Evolutionary conservation across 768 basidiomycete genomes (phyloP).

Genomic region (Panellus pusillus): DNA sequence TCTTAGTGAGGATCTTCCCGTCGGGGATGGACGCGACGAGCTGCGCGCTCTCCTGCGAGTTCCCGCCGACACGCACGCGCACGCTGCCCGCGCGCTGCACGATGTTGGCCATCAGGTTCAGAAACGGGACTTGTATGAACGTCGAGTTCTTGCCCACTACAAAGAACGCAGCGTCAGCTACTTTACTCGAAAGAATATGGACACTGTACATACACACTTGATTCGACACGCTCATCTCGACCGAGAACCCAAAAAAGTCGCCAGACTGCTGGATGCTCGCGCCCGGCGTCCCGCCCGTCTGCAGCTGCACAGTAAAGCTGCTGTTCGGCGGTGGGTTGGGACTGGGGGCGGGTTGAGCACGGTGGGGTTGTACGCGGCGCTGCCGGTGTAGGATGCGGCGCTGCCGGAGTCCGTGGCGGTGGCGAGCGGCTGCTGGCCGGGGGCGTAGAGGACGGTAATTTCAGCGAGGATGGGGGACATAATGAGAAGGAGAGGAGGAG

Average conservation of each 20-base stretch:
- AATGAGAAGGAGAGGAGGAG: too few relatives aligned
- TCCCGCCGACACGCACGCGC: constrained; percentile 57
- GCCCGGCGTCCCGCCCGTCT: constrained; percentile 30
- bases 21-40: constrained; percentile 36
- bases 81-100: constrained; percentile 48
- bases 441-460: constrained; percentile 26
- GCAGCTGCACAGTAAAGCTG: constrained; percentile 46
- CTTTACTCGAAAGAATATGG: too few relatives aligned
- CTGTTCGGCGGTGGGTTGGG: constrained; percentile 40
- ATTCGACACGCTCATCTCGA: constrained; percentile 46
- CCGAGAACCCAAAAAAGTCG: constrained; percentile 38
- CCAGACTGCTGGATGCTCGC: constrained; percentile 39
- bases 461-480: constrained; percentile 7
- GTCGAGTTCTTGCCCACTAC: constrained; percentile 17
- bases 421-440: constrained; percentile 20
- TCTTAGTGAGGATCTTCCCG: constrained; percentile 43
- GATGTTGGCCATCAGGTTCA: constrained; percentile 57
- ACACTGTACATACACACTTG: constrained; percentile 38
- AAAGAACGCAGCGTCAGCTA: too few relatives aligned
- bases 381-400: constrained; percentile 35
- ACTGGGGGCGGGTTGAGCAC: constrained; percentile 41
- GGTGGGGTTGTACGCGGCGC: constrained; percentile 56
- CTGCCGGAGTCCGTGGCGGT: constrained; percentile 29
- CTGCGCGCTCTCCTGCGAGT: constrained; percentile 52
- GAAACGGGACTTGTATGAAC: constrained; percentile 45